These are phyloP conservation scores for Musa schizocarpa DNA, from an alignment of 176 grass and related monocot genomes.

Conservation along the genomic window DNA sequence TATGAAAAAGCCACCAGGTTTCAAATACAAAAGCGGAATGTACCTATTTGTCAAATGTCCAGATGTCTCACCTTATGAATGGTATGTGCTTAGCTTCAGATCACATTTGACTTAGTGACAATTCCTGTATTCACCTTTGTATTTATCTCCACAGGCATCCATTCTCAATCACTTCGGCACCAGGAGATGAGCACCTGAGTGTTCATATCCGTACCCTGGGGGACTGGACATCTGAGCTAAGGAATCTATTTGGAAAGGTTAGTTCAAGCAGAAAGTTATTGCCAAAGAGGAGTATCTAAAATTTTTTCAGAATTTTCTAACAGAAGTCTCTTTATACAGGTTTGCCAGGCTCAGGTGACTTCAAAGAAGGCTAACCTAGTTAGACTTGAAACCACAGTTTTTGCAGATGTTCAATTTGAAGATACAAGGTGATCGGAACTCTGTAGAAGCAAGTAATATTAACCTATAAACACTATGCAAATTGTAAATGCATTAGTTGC, in stretches of 20 bases:
- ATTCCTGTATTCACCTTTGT: constrained; percentile 17
- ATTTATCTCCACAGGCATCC: constrained; percentile 67
- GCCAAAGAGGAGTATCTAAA: not conserved
- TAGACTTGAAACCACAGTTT: constrained; percentile 95
- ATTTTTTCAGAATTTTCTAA: constrained; percentile 7
- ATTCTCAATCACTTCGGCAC: constrained; percentile 96
- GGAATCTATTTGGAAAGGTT: constrained; percentile 88
- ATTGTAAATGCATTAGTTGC: not conserved
- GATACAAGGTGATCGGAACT: constrained; percentile 56
- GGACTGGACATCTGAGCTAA: constrained; percentile 89
- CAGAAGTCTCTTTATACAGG: constrained; percentile 30
- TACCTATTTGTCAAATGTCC: constrained; percentile 99
- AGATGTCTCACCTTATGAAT: constrained; percentile 94
- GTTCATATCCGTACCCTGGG: constrained; percentile 96
- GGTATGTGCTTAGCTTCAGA: constrained; percentile 30
- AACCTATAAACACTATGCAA: not conserved
- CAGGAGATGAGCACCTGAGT: constrained; percentile 75
- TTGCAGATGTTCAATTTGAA: constrained; percentile 55
- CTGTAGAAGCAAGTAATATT: not conserved
- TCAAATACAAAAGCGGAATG: constrained; percentile 99
- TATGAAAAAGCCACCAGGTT: constrained; percentile 88
- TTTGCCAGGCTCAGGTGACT: constrained; percentile 69
- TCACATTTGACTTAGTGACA: constrained; percentile 18
- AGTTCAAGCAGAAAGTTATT: constrained; percentile 22
- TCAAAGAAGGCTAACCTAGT: constrained; percentile 92